phyloP scores from a whole-genome alignment of 495 filamentous ascomycete genomes.

The Podospora australis region DNA sequence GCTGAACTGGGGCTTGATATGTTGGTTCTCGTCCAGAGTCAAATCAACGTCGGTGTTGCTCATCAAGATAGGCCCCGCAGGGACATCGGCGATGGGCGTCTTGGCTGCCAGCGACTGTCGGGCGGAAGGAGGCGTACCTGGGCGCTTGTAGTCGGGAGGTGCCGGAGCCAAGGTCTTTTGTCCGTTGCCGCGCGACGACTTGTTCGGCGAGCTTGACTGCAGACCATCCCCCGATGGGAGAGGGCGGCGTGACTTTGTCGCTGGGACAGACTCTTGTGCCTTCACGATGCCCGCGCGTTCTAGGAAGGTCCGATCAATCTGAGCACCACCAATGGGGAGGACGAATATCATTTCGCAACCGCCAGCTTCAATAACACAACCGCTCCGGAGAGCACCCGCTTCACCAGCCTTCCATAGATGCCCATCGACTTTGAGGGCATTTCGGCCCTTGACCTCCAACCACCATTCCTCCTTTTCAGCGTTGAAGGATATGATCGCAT shows the following conservation, averaged over 20 bases:
- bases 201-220: conserved; percentile 22
- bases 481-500: conserved; percentile 82
- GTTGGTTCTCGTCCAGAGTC: conserved; percentile 69
- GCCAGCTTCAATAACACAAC: conserved; percentile 82
- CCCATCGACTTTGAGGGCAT: conserved; percentile 79
- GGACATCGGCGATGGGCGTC: conserved; percentile 36
- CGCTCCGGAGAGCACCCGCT: conserved; percentile 62
- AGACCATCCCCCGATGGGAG: conserved; percentile 41
- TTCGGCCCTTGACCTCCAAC: conserved; percentile 79
- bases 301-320: conserved; percentile 51
- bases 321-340: conserved; percentile 56
- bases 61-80: conserved; percentile 39
- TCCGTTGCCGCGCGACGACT: conserved; percentile 16
- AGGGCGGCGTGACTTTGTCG: conserved; percentile 30
- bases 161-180: conserved; percentile 60
- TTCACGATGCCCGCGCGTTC: conserved; percentile 42
- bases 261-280: conserved; percentile 18
- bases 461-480: conserved; percentile 64
- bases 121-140: conserved; percentile 57
- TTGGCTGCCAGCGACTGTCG: conserved; percentile 31
- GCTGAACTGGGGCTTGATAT: conserved; percentile 90
- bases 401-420: conserved; percentile 56
- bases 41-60: conserved; percentile 64
- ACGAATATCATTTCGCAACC: conserved; percentile 98
- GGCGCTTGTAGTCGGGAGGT: conserved; percentile 61